These are phyloP conservation scores for Comarum palustre DNA, from an alignment of 306 rosid genomes.

Conservation along the genomic window DNA sequence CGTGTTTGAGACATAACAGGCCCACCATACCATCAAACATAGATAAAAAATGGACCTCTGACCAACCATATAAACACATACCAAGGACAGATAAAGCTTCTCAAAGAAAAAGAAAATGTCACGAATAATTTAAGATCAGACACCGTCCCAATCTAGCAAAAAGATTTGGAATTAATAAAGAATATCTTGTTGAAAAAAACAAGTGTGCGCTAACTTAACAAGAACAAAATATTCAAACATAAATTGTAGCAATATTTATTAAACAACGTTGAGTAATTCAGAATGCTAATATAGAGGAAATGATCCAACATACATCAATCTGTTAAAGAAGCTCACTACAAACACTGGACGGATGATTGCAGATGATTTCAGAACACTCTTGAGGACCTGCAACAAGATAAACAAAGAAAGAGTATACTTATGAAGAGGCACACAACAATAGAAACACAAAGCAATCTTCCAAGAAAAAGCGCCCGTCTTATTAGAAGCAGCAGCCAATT, in stretches of 20 bases:
- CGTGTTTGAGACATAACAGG: conserved; percentile 58
- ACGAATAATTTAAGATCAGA: conserved; percentile 12
- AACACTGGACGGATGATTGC: conserved; percentile 62
- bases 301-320: conserved; percentile 81
- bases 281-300: conserved; percentile 36
- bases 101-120: conserved; percentile 23
- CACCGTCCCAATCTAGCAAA: not conserved
- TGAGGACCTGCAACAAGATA: conserved; percentile 79
- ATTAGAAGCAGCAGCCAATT: conserved; percentile 30
- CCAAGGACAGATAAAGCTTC: conserved; percentile 8
- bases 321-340: conserved; percentile 69
- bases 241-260: conserved; percentile 15
- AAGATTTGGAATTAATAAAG: not conserved
- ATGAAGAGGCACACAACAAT: conserved; percentile 61
- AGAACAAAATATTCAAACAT: conserved; percentile 3
- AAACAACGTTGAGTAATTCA: conserved; percentile 26
- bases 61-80: conserved; percentile 42
- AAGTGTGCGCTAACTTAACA: not conserved
- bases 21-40: conserved; percentile 66
- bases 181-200: not conserved
- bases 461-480: conserved; percentile 39
- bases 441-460: conserved; percentile 63
- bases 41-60: conserved; percentile 44
- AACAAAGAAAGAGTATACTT: conserved; percentile 47
- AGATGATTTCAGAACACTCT: conserved; percentile 64